A percentile compares a stretch with the other conserved stretches of the same genome.
phyloP scores from a whole-genome alignment of 1,284 basidiomycete species.

The Ganoderma meredithae region DNA sequence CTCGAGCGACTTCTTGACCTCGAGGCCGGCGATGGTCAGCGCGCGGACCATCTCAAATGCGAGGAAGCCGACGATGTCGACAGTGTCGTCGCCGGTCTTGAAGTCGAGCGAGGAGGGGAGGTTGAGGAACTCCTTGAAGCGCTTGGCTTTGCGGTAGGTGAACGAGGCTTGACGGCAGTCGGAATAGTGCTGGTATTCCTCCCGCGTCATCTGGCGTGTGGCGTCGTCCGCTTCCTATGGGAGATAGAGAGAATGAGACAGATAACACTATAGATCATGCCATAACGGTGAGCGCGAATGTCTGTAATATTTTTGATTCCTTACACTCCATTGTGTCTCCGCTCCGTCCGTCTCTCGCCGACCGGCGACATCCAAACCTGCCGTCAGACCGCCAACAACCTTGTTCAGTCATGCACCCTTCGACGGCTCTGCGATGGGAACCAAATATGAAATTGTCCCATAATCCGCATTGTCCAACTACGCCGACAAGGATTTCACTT shows the following conservation, averaged over 20 bases:
- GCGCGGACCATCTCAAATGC: conserved; percentile 97
- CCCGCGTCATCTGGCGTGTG: conserved; percentile 94
- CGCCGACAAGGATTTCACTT: too few species aligned
- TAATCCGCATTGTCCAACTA: neutral
- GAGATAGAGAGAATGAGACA: neutral
- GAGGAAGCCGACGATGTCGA: conserved; percentile 96
- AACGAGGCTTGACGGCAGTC: conserved; percentile 98
- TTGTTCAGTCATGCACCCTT: neutral
- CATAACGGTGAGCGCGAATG: neutral
- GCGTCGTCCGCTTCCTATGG: conserved; percentile 91
- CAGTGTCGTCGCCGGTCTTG: conserved; percentile 93
- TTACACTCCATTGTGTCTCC: neutral
- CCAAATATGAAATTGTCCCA: neutral
- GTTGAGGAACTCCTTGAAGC: conserved; percentile 95
- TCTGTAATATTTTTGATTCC: neutral
- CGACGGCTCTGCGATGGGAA: neutral
- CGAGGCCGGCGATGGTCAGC: conserved; percentile 86
- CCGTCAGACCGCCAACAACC: neutral
- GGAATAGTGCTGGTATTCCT: conserved; percentile 97
- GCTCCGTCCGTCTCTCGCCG: neutral
- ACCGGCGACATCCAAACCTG: neutral
- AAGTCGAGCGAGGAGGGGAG: conserved; percentile 90
- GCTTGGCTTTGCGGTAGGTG: conserved; percentile 95
- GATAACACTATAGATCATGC: neutral
- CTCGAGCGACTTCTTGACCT: conserved; percentile 82